Conservation (phyloP, 2,329 filamentous ascomycete species). For the Sordariomycetes sp. region DNA sequence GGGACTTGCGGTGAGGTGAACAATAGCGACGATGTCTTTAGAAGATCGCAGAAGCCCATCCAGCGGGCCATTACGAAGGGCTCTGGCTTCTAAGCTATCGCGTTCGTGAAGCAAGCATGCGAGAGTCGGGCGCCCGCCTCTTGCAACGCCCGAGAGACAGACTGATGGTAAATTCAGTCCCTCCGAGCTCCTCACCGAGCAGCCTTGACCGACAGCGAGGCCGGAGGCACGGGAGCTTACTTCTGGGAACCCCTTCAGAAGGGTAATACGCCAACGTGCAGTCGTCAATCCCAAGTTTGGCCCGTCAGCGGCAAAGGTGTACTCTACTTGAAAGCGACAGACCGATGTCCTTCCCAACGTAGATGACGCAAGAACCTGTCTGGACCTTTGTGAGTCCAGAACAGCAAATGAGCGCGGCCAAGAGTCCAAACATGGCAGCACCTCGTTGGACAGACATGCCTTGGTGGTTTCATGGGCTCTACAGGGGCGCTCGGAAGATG, state of each 20-base stretch:
- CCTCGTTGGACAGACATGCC: background rate
- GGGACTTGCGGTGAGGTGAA: background rate
- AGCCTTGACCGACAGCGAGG: background rate
- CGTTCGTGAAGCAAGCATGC: background rate
- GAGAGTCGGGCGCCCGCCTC: background rate
- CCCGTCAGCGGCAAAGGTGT: too few relatives aligned
- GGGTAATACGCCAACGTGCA: background rate
- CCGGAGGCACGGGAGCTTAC: background rate
- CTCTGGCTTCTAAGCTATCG: background rate
- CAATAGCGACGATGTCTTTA: background rate
- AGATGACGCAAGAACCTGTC: background rate
- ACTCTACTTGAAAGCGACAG: too few relatives aligned
- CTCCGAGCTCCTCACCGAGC: background rate
- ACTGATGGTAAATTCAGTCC: background rate
- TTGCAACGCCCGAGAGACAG: too few relatives aligned
- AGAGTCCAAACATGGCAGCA: background rate
- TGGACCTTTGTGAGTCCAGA: background rate
- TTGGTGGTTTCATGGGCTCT: background rate
- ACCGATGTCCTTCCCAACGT: background rate
- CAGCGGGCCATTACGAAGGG: background rate
- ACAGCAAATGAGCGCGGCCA: background rate
- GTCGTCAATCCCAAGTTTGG: background rate
- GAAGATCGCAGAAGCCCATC: background rate
- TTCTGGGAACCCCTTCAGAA: background rate
- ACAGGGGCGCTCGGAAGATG: constrained; percentile 1